Evolutionary conservation across 2,329 filamentous ascomycete genomes (phyloP).

Genomic region (Verticillium albo-atrum): DNA sequence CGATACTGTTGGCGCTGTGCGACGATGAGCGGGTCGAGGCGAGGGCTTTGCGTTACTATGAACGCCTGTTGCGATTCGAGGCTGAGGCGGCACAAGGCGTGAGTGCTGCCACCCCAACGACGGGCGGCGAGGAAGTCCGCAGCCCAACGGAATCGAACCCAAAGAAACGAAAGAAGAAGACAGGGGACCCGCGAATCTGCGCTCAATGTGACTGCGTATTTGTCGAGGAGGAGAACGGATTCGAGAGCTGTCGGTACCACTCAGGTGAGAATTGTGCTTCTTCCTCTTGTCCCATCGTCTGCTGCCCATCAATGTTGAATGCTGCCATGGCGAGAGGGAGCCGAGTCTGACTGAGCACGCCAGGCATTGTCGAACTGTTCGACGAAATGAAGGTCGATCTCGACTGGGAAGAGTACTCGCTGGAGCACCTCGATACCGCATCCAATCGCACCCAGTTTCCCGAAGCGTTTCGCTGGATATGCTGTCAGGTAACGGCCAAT

Average conservation of each 20-base stretch:
- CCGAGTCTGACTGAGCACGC: not conserved
- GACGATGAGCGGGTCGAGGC: conserved; percentile 6
- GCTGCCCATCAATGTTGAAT: not conserved
- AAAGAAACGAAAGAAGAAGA: conserved; percentile 5
- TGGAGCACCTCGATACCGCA: conserved; percentile 11
- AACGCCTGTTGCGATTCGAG: conserved; percentile 3
- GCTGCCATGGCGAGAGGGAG: not conserved
- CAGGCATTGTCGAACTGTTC: conserved; percentile 10
- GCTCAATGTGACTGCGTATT: conserved; percentile 13
- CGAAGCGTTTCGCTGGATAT: conserved; percentile 12
- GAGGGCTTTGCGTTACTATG: conserved; percentile 9
- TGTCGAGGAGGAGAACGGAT: conserved; percentile 9
- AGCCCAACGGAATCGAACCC: conserved; percentile 1
- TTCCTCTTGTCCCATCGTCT: not conserved
- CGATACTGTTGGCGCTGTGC: conserved; percentile 13
- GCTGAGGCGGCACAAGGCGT: not conserved
- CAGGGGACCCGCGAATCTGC: conserved; percentile 10
- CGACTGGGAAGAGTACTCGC: conserved; percentile 1
- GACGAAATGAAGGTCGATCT: conserved; percentile 8
- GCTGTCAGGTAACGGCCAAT: conserved; percentile 6
- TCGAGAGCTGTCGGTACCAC: conserved; percentile 10
- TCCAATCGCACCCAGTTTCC: conserved; percentile 8
- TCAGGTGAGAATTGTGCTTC: conserved; percentile 8
- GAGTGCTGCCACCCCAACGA: not conserved
- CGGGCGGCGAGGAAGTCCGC: not conserved